Base-by-base conservation (phyloP, 2,329 filamentous ascomycete species). In the Sclerotinia sclerotiorum region DNA sequence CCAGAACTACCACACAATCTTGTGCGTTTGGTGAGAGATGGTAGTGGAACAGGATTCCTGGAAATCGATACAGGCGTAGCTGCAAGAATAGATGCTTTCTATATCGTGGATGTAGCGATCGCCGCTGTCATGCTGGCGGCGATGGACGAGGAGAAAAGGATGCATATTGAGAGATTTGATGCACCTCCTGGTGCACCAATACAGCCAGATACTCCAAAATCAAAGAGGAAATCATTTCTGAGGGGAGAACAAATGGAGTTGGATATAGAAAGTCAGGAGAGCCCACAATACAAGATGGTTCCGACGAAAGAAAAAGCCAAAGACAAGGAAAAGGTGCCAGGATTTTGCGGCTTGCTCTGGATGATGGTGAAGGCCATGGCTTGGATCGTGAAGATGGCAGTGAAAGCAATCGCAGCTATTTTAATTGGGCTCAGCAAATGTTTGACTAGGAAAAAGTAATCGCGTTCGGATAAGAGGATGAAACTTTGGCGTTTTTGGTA, bases 71-170 rank as follows among this genome's bases (percentile, higher is more conserved):
- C 87, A 0, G 81, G 81, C 19, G 82, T 89, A 52, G 87, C 87
- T 0, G 80, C 83, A 62, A 84, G 84, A 76, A 83, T 89, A 65
- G 85, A 88, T 55, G 82, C 83, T 46, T 88, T 85, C 75, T 90
- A 87, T 76, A 79, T 89, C 52, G 81, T 87, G 19, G 87, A 90
- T 74, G 86, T 89, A 0, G 87, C 84, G 5, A 84, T 88, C 21
- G 80, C 85, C 2, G 86, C 87, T 0, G 79, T 89, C 21, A 77
- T 89, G 72, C 80, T 90, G 5, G 86, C 89, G 7, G 86, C 87
- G 1, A 81, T 84, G 63, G 76, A 80, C 10, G 87, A 89, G 74
- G 85, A 85, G 74, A 83, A 83, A 75, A 84, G 83, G 72, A 77
- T 78, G 13, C 74, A 80, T 32, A 77, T 82, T 29, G 86, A 87